phyloP scores from a whole-genome alignment of 495 filamentous ascomycete genomes.

The Aspergillus steynii region DNA sequence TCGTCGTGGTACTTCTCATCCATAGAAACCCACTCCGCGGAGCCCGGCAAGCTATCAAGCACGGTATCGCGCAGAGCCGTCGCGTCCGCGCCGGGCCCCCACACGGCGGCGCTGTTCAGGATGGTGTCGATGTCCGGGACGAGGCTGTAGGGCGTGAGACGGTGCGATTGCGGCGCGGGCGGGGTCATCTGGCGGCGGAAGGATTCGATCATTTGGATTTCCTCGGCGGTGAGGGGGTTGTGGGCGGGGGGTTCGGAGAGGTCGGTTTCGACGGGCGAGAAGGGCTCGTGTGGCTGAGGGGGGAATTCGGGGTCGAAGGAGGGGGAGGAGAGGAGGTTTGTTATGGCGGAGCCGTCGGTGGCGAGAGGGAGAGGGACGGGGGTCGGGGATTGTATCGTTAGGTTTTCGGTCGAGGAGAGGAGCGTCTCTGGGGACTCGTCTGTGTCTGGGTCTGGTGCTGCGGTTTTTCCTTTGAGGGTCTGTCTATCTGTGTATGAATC shows the following conservation, averaged over 20 bases:
- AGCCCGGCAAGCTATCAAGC: slow-evolving; percentile 31
- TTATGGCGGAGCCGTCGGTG: slow-evolving; percentile 44
- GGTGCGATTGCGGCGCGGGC: slow-evolving; percentile 6
- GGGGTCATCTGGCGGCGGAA: slow-evolving; percentile 28
- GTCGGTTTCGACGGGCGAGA: slow-evolving; percentile 41
- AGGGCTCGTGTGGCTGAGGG: slow-evolving; percentile 29
- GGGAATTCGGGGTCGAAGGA: slow-evolving; percentile 52
- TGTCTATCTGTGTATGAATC: slow-evolving; percentile 3
- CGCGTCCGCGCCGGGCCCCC: slow-evolving; percentile 7
- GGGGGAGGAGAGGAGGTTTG: slow-evolving; percentile 52
- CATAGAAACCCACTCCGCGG: slow-evolving; percentile 59
- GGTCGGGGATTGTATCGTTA: slow-evolving; percentile 3
- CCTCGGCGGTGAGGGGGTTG: slow-evolving; percentile 25
- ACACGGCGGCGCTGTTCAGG: slow-evolving; percentile 24
- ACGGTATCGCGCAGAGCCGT: slow-evolving; percentile 34
- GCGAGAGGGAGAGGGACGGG: slow-evolving; percentile 4
- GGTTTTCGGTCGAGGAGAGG: too few species aligned
- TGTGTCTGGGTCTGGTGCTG: too few species aligned
- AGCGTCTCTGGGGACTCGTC: too few species aligned
- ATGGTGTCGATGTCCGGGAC: slow-evolving; percentile 46
- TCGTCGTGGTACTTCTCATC: slow-evolving; percentile 71
- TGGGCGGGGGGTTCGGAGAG: slow-evolving; percentile 7
- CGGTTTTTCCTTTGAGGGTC: slow-evolving; percentile 19
- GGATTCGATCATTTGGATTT: slow-evolving; percentile 39
- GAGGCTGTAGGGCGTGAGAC: slow-evolving; percentile 34